Evolutionary conservation across 1,284 basidiomycete species (phyloP), one percentile per base, ranked within the genome.

Genomic region (Psilocybe mexicana): DNA sequence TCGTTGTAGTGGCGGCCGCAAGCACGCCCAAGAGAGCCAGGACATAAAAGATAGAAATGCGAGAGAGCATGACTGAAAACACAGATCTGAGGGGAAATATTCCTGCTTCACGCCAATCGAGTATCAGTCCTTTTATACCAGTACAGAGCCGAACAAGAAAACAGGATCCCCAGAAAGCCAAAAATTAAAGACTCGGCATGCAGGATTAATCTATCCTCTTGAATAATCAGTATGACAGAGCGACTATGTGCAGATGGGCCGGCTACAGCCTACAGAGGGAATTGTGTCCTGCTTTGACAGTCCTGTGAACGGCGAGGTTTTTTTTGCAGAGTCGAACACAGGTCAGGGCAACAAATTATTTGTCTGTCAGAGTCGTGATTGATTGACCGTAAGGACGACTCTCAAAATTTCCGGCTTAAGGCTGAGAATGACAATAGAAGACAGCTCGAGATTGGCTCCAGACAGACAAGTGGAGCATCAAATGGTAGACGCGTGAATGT

Each of bases 1-100:
- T 38, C 6, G 57, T 61, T 24, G 69, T 62, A 11, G 67, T 64
- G 56, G 68, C 64, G 35, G 71, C 65, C 55, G 61, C 68, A 65
- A 71, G 61, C 46, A 67, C 58, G 10, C 59, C 56, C 43, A 70
- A 67, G 14, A 58, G 61, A 25, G 62, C 45, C 4, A 70, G 40
- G 55, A 63, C 52, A 46, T 68, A 54, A 26, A 67, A 50, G 40
- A 66, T 43, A 35, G 57, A 54, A 44, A 67, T 51, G 10, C 68
- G 67, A 56, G 61, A 55, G 54, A 70, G 63, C 68, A 69, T 69
- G 4, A 23, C 30, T 44, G 5, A 6, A 33, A 35, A 11, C 26
- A 51, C 30, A 18, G 26, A 23, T 38, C 14, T 43, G 18, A 28
- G 40, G 43, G 38, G 42, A 43, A 23, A 28, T 24, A 18, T 44